Conservation (phyloP, 2,329 filamentous ascomycete species). For the Aspergillaceae sp. region DNA sequence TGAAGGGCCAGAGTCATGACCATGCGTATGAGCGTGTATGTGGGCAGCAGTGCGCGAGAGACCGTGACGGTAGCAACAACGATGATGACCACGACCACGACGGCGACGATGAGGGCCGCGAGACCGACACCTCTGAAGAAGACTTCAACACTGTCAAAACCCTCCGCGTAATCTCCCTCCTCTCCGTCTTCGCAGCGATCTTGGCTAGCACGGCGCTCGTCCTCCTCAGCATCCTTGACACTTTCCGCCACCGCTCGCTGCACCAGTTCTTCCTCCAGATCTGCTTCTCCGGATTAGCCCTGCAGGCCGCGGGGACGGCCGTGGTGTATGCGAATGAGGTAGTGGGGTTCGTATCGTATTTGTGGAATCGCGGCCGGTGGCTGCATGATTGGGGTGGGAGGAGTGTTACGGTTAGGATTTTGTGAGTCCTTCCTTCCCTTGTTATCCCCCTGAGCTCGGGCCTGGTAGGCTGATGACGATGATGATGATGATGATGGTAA, state of each 20-base stretch:
- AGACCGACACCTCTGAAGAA: conserved; percentile 6
- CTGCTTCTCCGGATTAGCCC: conserved; percentile 12
- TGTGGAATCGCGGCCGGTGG: conserved; percentile 9
- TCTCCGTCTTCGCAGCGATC: conserved; percentile 12
- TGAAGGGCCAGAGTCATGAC: conserved; percentile 1
- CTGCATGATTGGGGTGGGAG: conserved; percentile 8
- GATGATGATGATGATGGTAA: not conserved
- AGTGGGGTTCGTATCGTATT: conserved; percentile 8
- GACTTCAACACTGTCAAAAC: conserved; percentile 9
- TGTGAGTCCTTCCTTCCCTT: conserved; percentile 5
- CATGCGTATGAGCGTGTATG: not conserved
- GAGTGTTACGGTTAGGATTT: conserved; percentile 10
- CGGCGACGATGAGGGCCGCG: not conserved
- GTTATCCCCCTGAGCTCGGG: too few species aligned
- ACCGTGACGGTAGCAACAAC: not conserved
- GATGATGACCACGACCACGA: not conserved
- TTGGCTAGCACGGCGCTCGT: conserved; percentile 10
- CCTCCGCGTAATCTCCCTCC: conserved; percentile 11
- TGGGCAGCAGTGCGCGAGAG: too few species aligned
- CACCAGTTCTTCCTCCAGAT: conserved; percentile 12
- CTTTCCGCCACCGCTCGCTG: conserved; percentile 12
- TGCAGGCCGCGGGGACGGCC: conserved; percentile 13
- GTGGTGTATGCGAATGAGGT: conserved; percentile 17
- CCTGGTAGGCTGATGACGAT: not conserved
- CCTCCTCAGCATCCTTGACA: conserved; percentile 14